phyloP scores from a whole-genome alignment of 352 stramenopile genomes.

The Phytophthora pisi region DNA sequence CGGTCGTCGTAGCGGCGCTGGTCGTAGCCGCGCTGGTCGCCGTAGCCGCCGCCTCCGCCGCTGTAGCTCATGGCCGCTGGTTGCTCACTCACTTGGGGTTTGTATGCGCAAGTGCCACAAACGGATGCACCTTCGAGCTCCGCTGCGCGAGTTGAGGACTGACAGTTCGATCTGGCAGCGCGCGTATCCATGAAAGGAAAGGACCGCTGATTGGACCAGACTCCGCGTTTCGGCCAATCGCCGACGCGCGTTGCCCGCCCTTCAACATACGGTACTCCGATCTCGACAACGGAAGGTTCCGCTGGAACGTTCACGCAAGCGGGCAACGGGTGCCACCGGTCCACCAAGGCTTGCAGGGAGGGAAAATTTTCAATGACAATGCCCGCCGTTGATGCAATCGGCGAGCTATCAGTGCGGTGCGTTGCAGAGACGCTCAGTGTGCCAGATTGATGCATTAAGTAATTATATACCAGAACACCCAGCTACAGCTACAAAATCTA shows the following conservation, averaged over 20 bases:
- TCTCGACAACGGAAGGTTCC: neutral
- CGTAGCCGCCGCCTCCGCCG: constrained; percentile 30
- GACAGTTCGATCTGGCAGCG: neutral
- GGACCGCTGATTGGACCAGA: neutral
- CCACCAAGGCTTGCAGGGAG: too few species aligned
- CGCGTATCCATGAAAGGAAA: constrained; percentile 5
- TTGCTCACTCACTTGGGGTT: constrained; percentile 5
- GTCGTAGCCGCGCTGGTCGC: constrained; percentile 36
- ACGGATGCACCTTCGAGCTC: neutral
- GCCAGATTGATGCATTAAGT: too few species aligned
- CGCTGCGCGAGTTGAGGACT: constrained; percentile 7
- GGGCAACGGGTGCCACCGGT: too few species aligned
- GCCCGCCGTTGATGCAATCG: too few species aligned
- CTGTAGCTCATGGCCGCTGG: constrained; percentile 56
- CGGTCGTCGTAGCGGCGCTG: constrained; percentile 41
- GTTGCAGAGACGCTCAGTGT: too few species aligned
- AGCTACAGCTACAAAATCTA: too few species aligned
- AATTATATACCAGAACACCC: too few species aligned
- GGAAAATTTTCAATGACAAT: too few species aligned
- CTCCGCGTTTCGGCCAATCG: neutral
- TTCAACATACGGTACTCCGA: constrained; percentile 9
- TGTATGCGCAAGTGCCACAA: constrained; percentile 7
- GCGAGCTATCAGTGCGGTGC: too few species aligned
- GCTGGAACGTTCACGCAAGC: too few species aligned
- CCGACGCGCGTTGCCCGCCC: neutral